phyloP scores from a whole-genome alignment of 768 basidiomycete species.

The Kondoa malvinella region DNA sequence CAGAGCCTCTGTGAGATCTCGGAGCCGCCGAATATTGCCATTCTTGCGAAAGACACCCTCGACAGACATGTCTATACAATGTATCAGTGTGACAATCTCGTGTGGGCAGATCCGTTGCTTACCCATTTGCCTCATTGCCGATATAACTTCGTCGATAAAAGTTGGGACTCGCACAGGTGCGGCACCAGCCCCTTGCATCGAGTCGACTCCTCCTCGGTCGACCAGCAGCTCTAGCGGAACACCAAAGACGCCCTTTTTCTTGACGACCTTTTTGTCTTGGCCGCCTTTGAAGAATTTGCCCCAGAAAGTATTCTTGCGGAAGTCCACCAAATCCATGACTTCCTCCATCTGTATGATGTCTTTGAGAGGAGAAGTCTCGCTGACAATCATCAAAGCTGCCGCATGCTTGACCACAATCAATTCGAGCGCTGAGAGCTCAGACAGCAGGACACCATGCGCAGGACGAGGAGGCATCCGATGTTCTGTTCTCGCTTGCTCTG shows the following conservation, averaged over 20 bases:
- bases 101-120: constrained; percentile 31
- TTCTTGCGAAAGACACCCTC: constrained; percentile 98
- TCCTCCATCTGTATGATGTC: constrained; percentile 66
- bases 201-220: constrained; percentile 89
- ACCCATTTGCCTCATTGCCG: constrained; percentile 99
- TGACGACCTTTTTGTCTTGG: constrained; percentile 59
- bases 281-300: constrained; percentile 80
- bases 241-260: constrained; percentile 62
- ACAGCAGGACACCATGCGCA: constrained; percentile 48
- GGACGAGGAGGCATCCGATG: constrained; percentile 39
- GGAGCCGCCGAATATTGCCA: constrained; percentile 84
- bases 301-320: constrained; percentile 89
- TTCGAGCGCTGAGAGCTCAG: constrained; percentile 67
- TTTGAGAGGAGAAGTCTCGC: constrained; percentile 52
- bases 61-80: constrained; percentile 73
- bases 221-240: constrained; percentile 83
- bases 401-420: constrained; percentile 80
- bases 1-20: constrained; percentile 75
- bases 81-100: no score
- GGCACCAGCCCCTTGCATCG: constrained; percentile 71
- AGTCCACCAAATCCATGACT: constrained; percentile 75
- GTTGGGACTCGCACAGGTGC: constrained; percentile 76
- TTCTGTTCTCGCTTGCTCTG: constrained; percentile 74
- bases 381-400: constrained; percentile 53
- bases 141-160: constrained; percentile 94